Conservation (phyloP, 306 rosid genomes). For the Malus sylvestris region DNA sequence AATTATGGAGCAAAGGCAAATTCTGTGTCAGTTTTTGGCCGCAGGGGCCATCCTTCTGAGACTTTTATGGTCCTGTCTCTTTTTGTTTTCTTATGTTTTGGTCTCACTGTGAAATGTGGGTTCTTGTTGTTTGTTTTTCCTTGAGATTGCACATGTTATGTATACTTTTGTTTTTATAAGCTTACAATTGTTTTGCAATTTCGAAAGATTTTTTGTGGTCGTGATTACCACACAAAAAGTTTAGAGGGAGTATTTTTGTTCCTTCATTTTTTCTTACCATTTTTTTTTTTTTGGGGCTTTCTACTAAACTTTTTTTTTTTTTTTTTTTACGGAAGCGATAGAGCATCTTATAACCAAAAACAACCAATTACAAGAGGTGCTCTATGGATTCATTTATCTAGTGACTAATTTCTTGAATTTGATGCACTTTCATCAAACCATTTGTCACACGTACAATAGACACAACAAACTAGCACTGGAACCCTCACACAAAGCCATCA, state of each 20-base stretch:
- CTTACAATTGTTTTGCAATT: not conserved
- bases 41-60: not conserved
- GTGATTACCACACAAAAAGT: not conserved
- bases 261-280: not conserved
- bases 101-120: not conserved
- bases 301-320: too few species aligned
- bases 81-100: not conserved
- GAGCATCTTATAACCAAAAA: too few species aligned
- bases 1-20: not conserved
- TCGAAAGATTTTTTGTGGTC: not conserved
- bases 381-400: too few species aligned
- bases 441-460: too few species aligned
- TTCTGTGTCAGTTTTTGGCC: not conserved
- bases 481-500: too few species aligned
- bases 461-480: too few species aligned
- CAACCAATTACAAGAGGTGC: too few species aligned
- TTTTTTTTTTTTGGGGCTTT: too few species aligned
- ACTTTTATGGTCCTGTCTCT: not conserved
- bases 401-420: too few species aligned
- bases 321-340: too few species aligned
- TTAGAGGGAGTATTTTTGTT: not conserved
- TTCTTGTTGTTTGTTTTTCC: not conserved
- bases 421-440: too few species aligned
- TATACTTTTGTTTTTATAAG: not conserved
- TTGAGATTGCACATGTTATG: not conserved